Percentiles rank a stretch among this genome's conserved stretches.
Evolutionary conservation across 139 green algal genomes (phyloP).

Genomic region (Astrephomene gubernaculifera): DNA sequence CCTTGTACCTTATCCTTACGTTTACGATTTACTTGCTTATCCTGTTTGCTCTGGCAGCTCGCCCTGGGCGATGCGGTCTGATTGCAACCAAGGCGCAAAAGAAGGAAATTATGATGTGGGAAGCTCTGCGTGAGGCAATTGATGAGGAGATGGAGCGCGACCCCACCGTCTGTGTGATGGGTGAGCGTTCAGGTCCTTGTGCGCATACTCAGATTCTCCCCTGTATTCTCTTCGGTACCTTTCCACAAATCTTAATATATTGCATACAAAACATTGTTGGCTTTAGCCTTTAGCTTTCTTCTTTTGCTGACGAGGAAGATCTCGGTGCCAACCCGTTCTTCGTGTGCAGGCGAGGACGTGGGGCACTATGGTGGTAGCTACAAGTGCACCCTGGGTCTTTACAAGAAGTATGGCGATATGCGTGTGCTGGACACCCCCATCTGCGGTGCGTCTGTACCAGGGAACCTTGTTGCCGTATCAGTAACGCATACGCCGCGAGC

Average conservation of each 20-base stretch:
- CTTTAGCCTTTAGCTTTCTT: too few species aligned
- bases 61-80: constrained; percentile 11
- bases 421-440: constrained; percentile 96
- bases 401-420: constrained; percentile 98
- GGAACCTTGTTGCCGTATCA: too few species aligned
- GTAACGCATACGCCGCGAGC: too few species aligned
- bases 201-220: too few species aligned
- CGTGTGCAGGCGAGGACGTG: constrained; percentile 88
- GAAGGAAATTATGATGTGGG: constrained; percentile 93
- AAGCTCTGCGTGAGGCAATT: constrained; percentile 87
- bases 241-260: background rate
- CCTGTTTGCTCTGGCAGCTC: background rate
- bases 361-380: constrained; percentile 96
- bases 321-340: background rate
- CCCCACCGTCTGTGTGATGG: constrained; percentile 91
- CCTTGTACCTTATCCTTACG: background rate
- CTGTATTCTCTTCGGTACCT: background rate
- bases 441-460: constrained; percentile 83
- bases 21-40: background rate
- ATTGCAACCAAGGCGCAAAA: constrained; percentile 55
- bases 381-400: constrained; percentile 93
- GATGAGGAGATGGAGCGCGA: constrained; percentile 98
- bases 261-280: too few species aligned
- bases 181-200: constrained; percentile 59
- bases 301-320: constrained; percentile 18